Conservation (phyloP, 495 filamentous ascomycete species). For the Lasiosphaeris hirsuta region DNA sequence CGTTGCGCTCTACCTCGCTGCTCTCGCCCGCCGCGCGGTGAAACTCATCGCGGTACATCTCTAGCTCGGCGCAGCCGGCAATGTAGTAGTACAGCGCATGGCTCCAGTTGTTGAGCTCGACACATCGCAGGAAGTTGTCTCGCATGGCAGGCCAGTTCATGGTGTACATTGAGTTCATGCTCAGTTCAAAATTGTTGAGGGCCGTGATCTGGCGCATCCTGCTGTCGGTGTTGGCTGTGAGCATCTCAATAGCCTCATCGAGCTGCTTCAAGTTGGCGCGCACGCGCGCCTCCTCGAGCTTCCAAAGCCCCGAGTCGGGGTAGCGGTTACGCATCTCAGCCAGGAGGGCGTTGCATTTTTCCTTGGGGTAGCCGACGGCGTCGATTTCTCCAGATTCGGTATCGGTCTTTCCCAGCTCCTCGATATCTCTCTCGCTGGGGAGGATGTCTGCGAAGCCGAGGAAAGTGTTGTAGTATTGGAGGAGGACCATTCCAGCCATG, state of each 20-base stretch:
- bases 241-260: slow-evolving; percentile 61
- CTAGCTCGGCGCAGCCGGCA: slow-evolving; percentile 71
- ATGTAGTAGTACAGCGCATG: slow-evolving; percentile 89
- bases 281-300: slow-evolving; percentile 84
- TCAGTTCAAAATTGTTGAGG: slow-evolving; percentile 78
- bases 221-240: slow-evolving; percentile 55
- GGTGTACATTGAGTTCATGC: slow-evolving; percentile 73
- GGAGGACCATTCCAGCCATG: slow-evolving; percentile 74
- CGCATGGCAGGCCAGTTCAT: slow-evolving; percentile 70
- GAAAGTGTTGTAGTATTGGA: slow-evolving; percentile 85
- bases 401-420: slow-evolving; percentile 35
- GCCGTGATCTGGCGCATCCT: slow-evolving; percentile 83
- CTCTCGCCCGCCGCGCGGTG: slow-evolving; percentile 53
- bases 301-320: slow-evolving; percentile 81
- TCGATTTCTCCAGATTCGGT: slow-evolving; percentile 36
- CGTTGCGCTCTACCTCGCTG: slow-evolving; percentile 23
- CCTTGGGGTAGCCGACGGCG: slow-evolving; percentile 65
- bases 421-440: slow-evolving; percentile 54
- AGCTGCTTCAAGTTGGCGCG: slow-evolving; percentile 64
- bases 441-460: slow-evolving; percentile 86
- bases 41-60: slow-evolving; percentile 67
- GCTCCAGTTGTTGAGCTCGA: slow-evolving; percentile 87
- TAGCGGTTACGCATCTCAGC: slow-evolving; percentile 71
- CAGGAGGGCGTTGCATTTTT: slow-evolving; percentile 65
- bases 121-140: slow-evolving; percentile 70